Base-by-base conservation (phyloP, 2,329 filamentous ascomycete species). In the Xylariaceae sp. region DNA sequence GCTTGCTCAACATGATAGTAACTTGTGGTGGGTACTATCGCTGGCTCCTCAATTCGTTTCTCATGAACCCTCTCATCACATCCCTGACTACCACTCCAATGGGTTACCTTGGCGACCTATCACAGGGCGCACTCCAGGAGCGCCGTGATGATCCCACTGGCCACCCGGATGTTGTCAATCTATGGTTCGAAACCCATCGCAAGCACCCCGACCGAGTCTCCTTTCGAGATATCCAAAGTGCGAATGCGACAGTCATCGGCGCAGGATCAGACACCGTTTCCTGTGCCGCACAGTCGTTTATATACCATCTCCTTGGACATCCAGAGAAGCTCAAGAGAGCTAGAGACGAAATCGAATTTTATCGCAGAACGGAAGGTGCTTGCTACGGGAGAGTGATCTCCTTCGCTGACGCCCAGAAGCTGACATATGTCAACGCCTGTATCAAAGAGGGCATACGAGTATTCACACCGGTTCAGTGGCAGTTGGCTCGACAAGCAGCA, bases 161-260 rank as follows among this genome's bases (percentile, higher is more conserved):
- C 27, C 49, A 49, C 1, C 56, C 43, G 14, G 57, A 59, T 33
- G 38, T 54, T 31, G 49, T 57, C 4, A 51, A 52, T 6, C 48
- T 57, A 22, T 58, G 52, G 57, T 46, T 58, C 42, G 43, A 51
- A 42, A 43, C 44, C 15, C 49, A 50, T 14, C 45, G 51, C 18
- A 42, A 53, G 30, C 43, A 57, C 14, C 55, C 52, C 9, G 49
- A 56, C 7, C 51, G 49, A 6, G 45, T 67, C 32, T 49, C 32
- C 15, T 49, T 59, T 35, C 48, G 56, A 27, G 62, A 66, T 53
- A 56, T 66, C 17, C 50, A 59, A 17, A 52, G 46, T 19, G 40
- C 46, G 19, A 49, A 39, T 42, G 47, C 47, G 3, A 17, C 30
- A 17, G 36, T 44, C 5, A 45, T 45, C 11, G 42, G 49, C n/a